Evolutionary conservation across 2,329 filamentous ascomycete species (phyloP), one percentile per base, ranked within the genome.

Genomic region (Claviceps africana): DNA sequence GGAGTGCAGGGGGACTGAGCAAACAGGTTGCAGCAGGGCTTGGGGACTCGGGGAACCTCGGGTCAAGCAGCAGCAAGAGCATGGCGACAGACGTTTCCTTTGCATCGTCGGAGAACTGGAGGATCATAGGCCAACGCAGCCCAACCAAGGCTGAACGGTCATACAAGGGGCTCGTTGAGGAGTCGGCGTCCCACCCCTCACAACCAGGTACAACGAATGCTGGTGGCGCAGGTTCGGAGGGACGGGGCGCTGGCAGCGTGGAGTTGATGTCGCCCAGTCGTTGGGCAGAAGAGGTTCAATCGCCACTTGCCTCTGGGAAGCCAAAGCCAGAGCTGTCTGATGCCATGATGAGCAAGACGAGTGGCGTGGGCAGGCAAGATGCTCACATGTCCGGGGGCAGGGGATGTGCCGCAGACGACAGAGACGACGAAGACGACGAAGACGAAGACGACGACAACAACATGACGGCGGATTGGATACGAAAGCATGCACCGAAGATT

Each of bases 121-220:
- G 64, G 21, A 54, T 64, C 8, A 58, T 65, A n/a, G 55, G 55
- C 21, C 56, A 37, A 6, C 48, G 39, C n/a, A 50, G 46, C 37
- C 62, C 56, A 8, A 56, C 60, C 28, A 62, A 62, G 6, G 59
- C 62, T 10, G 66, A 61, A 25, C 57, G 62, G 10, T 62, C 63
- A 6, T 68, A 70, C 55, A 60, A 62, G 39, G 64, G 66, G 17
- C 59, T 68, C 4, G 63, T 65, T 13, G 61, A 65, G 37, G 62
- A 60, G 21, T 62, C 64, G 8, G 67, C 67, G 0, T 68, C 69
- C 49, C 68, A 64, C 68, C 75, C 55, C 63, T 64, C 44, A 60
- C 70, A 45, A 60, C 61, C 59, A 21, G 56, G 56, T 40, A 58
- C 60, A 9, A 57, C 59, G 2, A 50, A 51, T 35, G 53, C 57